Evolutionary conservation across 345 rosid species (phyloP).

Genomic region (Gossypium anomalum): DNA sequence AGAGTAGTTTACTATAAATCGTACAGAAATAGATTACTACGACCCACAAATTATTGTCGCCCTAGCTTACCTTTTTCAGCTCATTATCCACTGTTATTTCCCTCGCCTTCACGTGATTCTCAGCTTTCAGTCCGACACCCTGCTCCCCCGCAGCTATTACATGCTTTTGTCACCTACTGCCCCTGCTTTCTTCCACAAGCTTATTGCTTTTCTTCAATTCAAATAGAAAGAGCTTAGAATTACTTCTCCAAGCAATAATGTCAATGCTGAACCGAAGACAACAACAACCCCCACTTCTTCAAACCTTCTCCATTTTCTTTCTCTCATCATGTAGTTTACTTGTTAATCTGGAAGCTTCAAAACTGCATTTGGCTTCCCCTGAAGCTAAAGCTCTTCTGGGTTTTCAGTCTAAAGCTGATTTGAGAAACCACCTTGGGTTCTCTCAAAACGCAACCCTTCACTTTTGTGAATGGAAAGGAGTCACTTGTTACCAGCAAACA

Average conservation of each 20-base stretch:
- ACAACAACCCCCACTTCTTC: slow-evolving; percentile 14
- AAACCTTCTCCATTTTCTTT: slow-evolving; percentile 17
- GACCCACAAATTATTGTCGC: neutral
- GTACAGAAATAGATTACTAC: neutral
- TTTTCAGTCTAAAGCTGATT: slow-evolving; percentile 72
- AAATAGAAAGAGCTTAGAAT: too few species aligned
- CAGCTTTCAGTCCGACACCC: slow-evolving; percentile 48
- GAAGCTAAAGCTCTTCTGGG: slow-evolving; percentile 60
- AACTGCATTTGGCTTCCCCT: slow-evolving; percentile 13
- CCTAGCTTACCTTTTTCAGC: neutral
- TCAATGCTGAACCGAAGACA: slow-evolving; percentile 24
- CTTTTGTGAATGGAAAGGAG: slow-evolving; percentile 75
- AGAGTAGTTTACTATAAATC: neutral
- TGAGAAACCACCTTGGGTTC: slow-evolving; percentile 34
- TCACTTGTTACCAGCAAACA: slow-evolving; percentile 43
- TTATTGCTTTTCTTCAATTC: neutral
- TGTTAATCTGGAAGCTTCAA: slow-evolving; percentile 20
- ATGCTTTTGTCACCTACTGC: neutral
- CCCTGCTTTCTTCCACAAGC: neutral
- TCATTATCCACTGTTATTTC: slow-evolving; percentile 2
- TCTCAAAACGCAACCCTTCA: slow-evolving; percentile 26
- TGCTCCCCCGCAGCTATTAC: slow-evolving; percentile 26
- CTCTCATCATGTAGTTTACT: slow-evolving; percentile 7
- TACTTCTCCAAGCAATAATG: slow-evolving; percentile 1
- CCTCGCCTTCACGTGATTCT: slow-evolving; percentile 66